These are phyloP conservation scores for Cylindrotheca closterium DNA, from an alignment of 108 stramenopile species.

Conservation along the genomic window DNA sequence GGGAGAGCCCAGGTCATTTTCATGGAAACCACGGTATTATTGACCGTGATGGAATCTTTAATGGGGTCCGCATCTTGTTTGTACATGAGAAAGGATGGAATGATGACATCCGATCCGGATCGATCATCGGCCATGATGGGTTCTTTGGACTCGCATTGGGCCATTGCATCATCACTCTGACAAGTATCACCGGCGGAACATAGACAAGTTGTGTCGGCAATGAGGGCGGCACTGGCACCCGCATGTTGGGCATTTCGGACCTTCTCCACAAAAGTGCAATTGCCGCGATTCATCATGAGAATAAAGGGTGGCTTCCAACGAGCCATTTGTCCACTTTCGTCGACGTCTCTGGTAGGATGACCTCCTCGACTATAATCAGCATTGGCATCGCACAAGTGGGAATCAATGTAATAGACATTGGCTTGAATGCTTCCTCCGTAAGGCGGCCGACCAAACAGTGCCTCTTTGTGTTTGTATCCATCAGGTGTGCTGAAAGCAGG, in stretches of 20 bases:
- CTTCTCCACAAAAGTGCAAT: conserved; percentile 90
- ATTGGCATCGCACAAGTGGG: conserved; percentile 67
- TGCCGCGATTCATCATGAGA: conserved; percentile 91
- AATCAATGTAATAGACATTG: conserved; percentile 75
- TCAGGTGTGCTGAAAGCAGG: conserved; percentile 43
- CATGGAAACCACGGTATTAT: conserved; percentile 72
- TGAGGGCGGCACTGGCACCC: conserved; percentile 88
- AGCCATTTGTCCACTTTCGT: conserved; percentile 49
- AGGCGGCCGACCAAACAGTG: conserved; percentile 92
- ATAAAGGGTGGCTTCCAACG: conserved; percentile 85
- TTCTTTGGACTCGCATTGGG: conserved; percentile 71
- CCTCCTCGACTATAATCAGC: conserved; percentile 49
- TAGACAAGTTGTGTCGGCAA: conserved; percentile 91
- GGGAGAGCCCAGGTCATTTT: conserved; percentile 91
- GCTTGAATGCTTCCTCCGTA: conserved; percentile 89
- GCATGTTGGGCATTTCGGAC: conserved; percentile 90
- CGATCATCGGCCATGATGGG: conserved; percentile 99
- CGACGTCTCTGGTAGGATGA: conserved; percentile 60
- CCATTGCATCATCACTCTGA: conserved; percentile 24
- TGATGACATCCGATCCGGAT: conserved; percentile 88
- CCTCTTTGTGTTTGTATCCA: conserved; percentile 91
- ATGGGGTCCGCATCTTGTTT: conserved; percentile 82
- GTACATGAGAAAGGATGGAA: conserved; percentile 87
- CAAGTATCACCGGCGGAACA: conserved; percentile 51
- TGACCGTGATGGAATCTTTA: conserved; percentile 49